Evolutionary conservation across 2,329 filamentous ascomycete species (phyloP).

Genomic region (Onygenales sp.): DNA sequence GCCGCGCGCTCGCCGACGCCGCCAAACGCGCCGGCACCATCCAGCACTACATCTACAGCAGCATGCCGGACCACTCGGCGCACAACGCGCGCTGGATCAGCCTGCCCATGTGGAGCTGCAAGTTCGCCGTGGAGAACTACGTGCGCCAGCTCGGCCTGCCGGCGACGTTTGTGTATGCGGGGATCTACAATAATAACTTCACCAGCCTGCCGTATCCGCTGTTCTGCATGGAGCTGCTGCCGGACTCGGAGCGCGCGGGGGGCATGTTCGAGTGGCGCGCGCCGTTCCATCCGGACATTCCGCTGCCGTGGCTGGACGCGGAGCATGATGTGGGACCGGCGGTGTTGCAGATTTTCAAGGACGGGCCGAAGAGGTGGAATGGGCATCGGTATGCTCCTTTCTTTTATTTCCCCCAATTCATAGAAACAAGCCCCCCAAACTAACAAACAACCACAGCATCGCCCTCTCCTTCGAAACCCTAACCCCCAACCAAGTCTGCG

Average conservation of each 20-base stretch:
- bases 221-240: slow-evolving; percentile 85
- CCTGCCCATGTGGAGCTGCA: slow-evolving; percentile 82
- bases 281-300: slow-evolving; percentile 81
- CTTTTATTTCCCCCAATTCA: background rate
- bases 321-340: slow-evolving; percentile 94
- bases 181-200: slow-evolving; percentile 99
- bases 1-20: slow-evolving; percentile 77
- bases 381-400: slow-evolving; percentile 47
- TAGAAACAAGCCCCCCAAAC: slow-evolving; percentile 4
- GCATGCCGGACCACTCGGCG: slow-evolving; percentile 87
- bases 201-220: slow-evolving; percentile 85
- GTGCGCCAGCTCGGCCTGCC: slow-evolving; percentile 72
- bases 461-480: slow-evolving; percentile 86
- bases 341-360: slow-evolving; percentile 88
- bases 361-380: slow-evolving; percentile 78
- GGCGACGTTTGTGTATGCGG: slow-evolving; percentile 88
- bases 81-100: slow-evolving; percentile 69
- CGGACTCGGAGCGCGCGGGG: slow-evolving; percentile 42
- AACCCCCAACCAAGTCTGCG: slow-evolving; percentile 72
- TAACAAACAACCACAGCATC: slow-evolving; percentile 46
- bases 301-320: slow-evolving; percentile 89
- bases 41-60: slow-evolving; percentile 90
- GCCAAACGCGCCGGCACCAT: slow-evolving; percentile 69
- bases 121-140: slow-evolving; percentile 89
- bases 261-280: slow-evolving; percentile 84